phyloP scores from a whole-genome alignment of 306 rosid genomes.

The Morella rubra region DNA sequence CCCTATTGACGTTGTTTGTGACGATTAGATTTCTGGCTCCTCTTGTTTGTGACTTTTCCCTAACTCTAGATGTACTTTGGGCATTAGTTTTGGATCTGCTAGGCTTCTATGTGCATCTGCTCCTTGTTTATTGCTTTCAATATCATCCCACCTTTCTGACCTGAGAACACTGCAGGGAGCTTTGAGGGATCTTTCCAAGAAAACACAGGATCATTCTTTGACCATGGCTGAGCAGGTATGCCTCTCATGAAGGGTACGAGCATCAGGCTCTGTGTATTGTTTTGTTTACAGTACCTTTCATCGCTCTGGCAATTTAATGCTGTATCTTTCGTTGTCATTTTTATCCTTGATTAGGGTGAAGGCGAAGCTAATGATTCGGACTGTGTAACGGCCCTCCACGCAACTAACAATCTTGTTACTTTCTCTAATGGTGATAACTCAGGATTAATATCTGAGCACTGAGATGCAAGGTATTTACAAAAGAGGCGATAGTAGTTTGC shows the following conservation, averaged over 20 bases:
- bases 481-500: slow-evolving; percentile 36
- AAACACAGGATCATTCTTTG: slow-evolving; percentile 55
- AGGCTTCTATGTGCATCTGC: not conserved
- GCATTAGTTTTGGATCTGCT: not conserved
- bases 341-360: slow-evolving; percentile 47
- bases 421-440: slow-evolving; percentile 57
- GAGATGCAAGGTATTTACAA: slow-evolving; percentile 30
- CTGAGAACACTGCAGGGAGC: slow-evolving; percentile 55
- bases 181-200: slow-evolving; percentile 82
- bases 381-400: slow-evolving; percentile 40
- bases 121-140: not conserved
- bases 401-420: slow-evolving; percentile 39
- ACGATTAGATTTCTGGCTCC: not conserved
- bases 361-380: slow-evolving; percentile 58
- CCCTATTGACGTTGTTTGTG: not conserved
- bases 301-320: not conserved
- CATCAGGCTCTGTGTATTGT: not conserved
- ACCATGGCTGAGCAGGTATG: slow-evolving; percentile 56
- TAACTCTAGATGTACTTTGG: not conserved
- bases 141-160: slow-evolving; percentile 9
- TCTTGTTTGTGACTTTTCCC: not conserved
- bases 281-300: slow-evolving; percentile 1
- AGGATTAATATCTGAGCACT: slow-evolving; percentile 56
- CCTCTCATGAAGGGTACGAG: not conserved
- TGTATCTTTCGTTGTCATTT: not conserved